Evolutionary conservation across 2,329 filamentous ascomycete genomes (phyloP).

Genomic region (Cephalotrichum gorgonifer): DNA sequence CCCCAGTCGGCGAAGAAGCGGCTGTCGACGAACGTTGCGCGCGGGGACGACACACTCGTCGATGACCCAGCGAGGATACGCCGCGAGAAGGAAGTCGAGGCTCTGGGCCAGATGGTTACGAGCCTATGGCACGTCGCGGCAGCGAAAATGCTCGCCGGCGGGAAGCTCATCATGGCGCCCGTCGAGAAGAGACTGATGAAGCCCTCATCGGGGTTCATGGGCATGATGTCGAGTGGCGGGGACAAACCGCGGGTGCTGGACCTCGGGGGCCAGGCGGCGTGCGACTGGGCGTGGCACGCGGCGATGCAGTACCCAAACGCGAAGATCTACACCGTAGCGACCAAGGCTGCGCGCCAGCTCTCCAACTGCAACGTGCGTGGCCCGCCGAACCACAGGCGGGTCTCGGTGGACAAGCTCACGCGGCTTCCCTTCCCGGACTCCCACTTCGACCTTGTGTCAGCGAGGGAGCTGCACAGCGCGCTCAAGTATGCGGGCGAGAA

Average conservation of each 20-base stretch:
- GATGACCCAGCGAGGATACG: slow-evolving; percentile 54
- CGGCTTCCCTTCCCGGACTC: slow-evolving; percentile 75
- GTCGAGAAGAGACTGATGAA: slow-evolving; percentile 24
- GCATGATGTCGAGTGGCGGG: slow-evolving; percentile 11
- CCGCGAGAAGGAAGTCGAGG: slow-evolving; percentile 71
- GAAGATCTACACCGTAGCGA: slow-evolving; percentile 80
- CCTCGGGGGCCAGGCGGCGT: slow-evolving; percentile 72
- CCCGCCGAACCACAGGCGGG: slow-evolving; percentile 76
- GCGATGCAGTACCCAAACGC: slow-evolving; percentile 76
- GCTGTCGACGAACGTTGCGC: slow-evolving; percentile 62
- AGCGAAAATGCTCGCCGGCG: slow-evolving; percentile 51
- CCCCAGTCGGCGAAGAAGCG: slow-evolving; percentile 61
- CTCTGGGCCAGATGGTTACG: slow-evolving; percentile 58
- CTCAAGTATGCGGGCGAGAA: slow-evolving; percentile 64
- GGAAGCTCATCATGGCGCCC: slow-evolving; percentile 53
- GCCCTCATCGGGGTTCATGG: background rate
- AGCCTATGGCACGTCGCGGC: slow-evolving; percentile 53
- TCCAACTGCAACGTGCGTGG: slow-evolving; percentile 69
- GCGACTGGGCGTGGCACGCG: slow-evolving; percentile 94
- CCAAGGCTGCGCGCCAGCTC: slow-evolving; percentile 58
- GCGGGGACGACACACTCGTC: slow-evolving; percentile 54
- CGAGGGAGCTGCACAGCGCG: slow-evolving; percentile 74
- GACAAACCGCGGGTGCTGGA: slow-evolving; percentile 66
- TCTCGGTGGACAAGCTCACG: slow-evolving; percentile 67
- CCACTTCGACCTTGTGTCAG: slow-evolving; percentile 86